Conservation (phyloP, 805 yeast species). For the Candida glaebosa region DNA sequence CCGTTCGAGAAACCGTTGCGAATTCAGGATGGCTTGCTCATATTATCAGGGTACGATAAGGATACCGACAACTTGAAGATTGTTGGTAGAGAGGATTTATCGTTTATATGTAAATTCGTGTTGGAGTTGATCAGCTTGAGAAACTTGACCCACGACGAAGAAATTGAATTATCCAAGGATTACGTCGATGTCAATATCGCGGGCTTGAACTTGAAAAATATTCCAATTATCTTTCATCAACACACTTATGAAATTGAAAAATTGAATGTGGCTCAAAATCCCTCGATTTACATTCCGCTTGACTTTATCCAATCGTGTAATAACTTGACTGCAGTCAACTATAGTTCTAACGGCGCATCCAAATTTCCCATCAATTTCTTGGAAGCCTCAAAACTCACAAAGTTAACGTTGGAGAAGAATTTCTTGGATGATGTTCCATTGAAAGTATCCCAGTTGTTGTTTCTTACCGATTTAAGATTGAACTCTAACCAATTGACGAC, state of each 20-base stretch:
- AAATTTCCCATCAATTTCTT: slow-evolving; percentile 71
- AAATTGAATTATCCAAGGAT: slow-evolving; percentile 59
- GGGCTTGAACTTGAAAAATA: slow-evolving; percentile 72
- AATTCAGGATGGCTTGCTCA: slow-evolving; percentile 68
- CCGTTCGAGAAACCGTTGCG: slow-evolving; percentile 72
- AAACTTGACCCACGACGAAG: slow-evolving; percentile 64
- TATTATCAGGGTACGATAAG: slow-evolving; percentile 74
- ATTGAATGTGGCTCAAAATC: slow-evolving; percentile 81
- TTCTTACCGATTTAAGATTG: slow-evolving; percentile 57
- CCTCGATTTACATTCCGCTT: slow-evolving; percentile 76
- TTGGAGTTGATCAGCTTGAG: slow-evolving; percentile 61
- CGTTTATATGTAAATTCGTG: slow-evolving; percentile 77
- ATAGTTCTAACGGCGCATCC: slow-evolving; percentile 69
- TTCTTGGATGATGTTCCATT: slow-evolving; percentile 62
- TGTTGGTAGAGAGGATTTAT: slow-evolving; percentile 79
- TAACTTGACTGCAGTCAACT: slow-evolving; percentile 63
- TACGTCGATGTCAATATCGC: slow-evolving; percentile 71
- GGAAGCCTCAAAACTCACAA: slow-evolving; percentile 62
- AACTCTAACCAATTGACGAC: slow-evolving; percentile 70
- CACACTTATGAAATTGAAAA: slow-evolving; percentile 78
- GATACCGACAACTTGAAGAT: slow-evolving; percentile 66
- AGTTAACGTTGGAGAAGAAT: slow-evolving; percentile 75
- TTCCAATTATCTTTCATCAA: slow-evolving; percentile 78
- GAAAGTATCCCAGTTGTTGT: slow-evolving; percentile 49
- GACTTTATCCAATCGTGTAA: slow-evolving; percentile 84